Evolutionary conservation across 2,329 filamentous ascomycete species (phyloP).

Genomic region (Hypocreales sp.): DNA sequence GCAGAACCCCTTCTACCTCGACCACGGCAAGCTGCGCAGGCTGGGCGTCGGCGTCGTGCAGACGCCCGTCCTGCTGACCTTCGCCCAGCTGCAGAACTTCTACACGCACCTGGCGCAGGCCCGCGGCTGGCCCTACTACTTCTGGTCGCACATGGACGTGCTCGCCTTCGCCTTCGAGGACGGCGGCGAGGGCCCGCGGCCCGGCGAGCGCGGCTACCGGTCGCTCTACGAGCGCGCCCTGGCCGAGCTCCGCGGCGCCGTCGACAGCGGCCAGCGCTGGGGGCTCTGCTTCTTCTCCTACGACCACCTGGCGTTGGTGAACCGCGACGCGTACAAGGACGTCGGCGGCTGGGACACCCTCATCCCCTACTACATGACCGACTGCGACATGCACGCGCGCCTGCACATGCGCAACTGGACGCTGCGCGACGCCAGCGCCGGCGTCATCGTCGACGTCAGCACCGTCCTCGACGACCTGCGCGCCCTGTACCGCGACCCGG

Average conservation of each 20-base stretch:
- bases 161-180: slow-evolving; percentile 25
- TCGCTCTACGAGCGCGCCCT: slow-evolving; percentile 24
- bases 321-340: slow-evolving; percentile 31
- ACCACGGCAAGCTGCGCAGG: slow-evolving; percentile 30
- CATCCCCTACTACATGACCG: slow-evolving; percentile 42
- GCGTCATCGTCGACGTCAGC: slow-evolving; percentile 29
- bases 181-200: slow-evolving; percentile 15
- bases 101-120: slow-evolving; percentile 29
- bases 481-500: slow-evolving; percentile 27
- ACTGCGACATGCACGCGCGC: slow-evolving; percentile 38
- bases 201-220: slow-evolving; percentile 21
- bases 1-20: slow-evolving; percentile 41
- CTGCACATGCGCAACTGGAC: slow-evolving; percentile 29
- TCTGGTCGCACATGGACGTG: slow-evolving; percentile 43
- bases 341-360: slow-evolving; percentile 40
- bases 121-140: slow-evolving; percentile 31
- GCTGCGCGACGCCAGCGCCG: slow-evolving; percentile 20
- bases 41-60: slow-evolving; percentile 36
- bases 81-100: slow-evolving; percentile 41
- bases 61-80: slow-evolving; percentile 34
- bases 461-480: slow-evolving; percentile 27
- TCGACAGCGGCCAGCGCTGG: slow-evolving; percentile 24
- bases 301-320: slow-evolving; percentile 41
- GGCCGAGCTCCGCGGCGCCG: slow-evolving; percentile 16
- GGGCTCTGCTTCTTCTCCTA: slow-evolving; percentile 40